Conservation (phyloP, 441 rosid species). For the Adansonia rubrostipa region DNA sequence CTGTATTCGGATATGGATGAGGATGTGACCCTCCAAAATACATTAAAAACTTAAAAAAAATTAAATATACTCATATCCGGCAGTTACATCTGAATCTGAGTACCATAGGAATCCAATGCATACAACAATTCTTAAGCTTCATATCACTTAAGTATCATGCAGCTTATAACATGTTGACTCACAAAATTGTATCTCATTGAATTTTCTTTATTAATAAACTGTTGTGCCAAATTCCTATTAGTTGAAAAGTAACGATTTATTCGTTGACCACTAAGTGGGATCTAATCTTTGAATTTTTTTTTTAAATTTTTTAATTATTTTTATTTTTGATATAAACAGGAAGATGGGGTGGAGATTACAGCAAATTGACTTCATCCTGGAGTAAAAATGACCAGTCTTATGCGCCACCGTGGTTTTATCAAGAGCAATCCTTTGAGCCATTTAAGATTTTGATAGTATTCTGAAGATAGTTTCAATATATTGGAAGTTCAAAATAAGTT, state of each 20-base stretch:
- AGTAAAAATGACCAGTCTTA: slow-evolving; percentile 60
- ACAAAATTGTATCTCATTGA: background rate
- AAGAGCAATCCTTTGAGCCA: slow-evolving; percentile 36
- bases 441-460: background rate
- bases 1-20: too few relatives aligned
- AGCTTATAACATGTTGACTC: background rate
- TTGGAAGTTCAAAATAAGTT: background rate
- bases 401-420: slow-evolving; percentile 52
- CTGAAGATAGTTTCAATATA: background rate
- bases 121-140: too few relatives aligned
- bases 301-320: background rate
- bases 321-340: slow-evolving; percentile 38
- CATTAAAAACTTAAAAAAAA: too few relatives aligned
- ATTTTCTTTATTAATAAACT: background rate
- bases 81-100: too few relatives aligned
- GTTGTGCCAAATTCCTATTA: background rate
- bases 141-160: too few relatives aligned
- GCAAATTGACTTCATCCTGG: slow-evolving; percentile 86
- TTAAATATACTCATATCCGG: too few relatives aligned
- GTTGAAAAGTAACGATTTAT: background rate
- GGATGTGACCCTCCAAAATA: too few relatives aligned
- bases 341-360: slow-evolving; percentile 62
- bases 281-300: background rate
- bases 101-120: too few relatives aligned
- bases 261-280: background rate